A percentile compares a stretch with the other conserved stretches of the same genome.
Evolutionary conservation across 306 rosid species (phyloP).

Genomic region (cucumber (Cucumis sativus)): Cucumber_9930_V3 NC_026657.2:5440501-5441000

Average conservation of each 20-base stretch:
- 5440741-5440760: conserved; percentile 71
- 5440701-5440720: conserved; percentile 77
- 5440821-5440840: conserved; percentile 64
- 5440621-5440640: conserved; percentile 72
- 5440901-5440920: not conserved
- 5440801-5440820: conserved; percentile 54
- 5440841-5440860: conserved; percentile 38
- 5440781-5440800: conserved; percentile 99
- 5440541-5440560: conserved; percentile 46
- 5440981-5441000: not conserved
- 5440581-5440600: conserved; percentile 76
- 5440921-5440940: not conserved
- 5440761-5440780: conserved; percentile 98
- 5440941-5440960: not conserved
- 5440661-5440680: conserved; percentile 61
- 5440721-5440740: conserved; percentile 54
- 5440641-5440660: conserved; percentile 84
- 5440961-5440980: not conserved
- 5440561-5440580: conserved; percentile 69
- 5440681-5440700: conserved; percentile 62
- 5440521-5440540: conserved; percentile 4
- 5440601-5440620: conserved; percentile 76
- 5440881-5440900: not conserved
- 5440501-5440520: not conserved
- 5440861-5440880: conserved; percentile 34